These are phyloP conservation scores for Pythium apleroticum DNA, from an alignment of 352 stramenopile genomes.

Conservation along the genomic window DNA sequence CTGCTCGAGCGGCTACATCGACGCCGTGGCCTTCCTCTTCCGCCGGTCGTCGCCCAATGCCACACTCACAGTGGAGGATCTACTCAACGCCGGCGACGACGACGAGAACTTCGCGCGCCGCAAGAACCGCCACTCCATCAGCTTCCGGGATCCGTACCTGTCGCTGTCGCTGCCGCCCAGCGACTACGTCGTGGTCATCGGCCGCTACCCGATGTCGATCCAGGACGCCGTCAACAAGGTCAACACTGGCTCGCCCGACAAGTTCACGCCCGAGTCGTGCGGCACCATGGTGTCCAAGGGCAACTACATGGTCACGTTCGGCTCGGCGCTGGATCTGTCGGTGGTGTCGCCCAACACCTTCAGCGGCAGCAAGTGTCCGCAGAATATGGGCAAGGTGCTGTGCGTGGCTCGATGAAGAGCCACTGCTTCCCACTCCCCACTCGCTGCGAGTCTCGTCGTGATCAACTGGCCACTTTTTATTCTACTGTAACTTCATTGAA, in stretches of 20 bases:
- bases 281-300: slow-evolving; percentile 35
- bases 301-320: slow-evolving; percentile 60
- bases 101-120: slow-evolving; percentile 61
- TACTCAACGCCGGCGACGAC: slow-evolving; percentile 58
- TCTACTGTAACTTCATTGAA: neutral
- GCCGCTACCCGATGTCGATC: slow-evolving; percentile 62
- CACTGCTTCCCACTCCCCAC: neutral
- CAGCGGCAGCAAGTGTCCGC: slow-evolving; percentile 36
- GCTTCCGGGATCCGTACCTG: slow-evolving; percentile 72
- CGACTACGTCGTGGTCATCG: slow-evolving; percentile 61
- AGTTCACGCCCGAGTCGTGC: slow-evolving; percentile 57
- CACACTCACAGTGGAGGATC: slow-evolving; percentile 37
- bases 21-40: slow-evolving; percentile 64
- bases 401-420: slow-evolving; percentile 12
- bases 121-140: slow-evolving; percentile 51
- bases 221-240: slow-evolving; percentile 47
- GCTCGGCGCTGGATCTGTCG: slow-evolving; percentile 32
- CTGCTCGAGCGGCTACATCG: slow-evolving; percentile 66
- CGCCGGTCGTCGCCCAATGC: slow-evolving; percentile 25
- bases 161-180: slow-evolving; percentile 49
- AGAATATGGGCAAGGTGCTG: slow-evolving; percentile 18
- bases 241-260: slow-evolving; percentile 31
- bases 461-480: too few species aligned
- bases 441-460: too few species aligned
- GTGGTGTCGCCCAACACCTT: slow-evolving; percentile 48